phyloP scores from a whole-genome alignment of 2,329 filamentous ascomycete species.

The Ceratocystis cacaofunesta region DNA sequence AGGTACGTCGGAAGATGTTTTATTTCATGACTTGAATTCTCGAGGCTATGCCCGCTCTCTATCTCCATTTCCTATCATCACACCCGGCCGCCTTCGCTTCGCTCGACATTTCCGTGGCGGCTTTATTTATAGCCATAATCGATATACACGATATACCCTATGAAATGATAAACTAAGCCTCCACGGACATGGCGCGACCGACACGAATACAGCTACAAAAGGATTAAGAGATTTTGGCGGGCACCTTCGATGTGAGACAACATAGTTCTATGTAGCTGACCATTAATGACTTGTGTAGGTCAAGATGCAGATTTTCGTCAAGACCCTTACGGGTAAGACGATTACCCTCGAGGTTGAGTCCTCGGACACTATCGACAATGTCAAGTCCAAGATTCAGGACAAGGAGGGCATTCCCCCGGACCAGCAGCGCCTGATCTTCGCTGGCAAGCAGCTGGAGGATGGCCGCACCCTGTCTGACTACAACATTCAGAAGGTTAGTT shows the following conservation, averaged over 20 bases:
- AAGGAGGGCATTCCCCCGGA: slow-evolving; percentile 99
- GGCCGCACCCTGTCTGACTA: slow-evolving; percentile 98
- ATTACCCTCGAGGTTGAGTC: slow-evolving; percentile 99
- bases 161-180: neutral
- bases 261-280: slow-evolving; percentile 25
- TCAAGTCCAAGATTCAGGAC: slow-evolving; percentile 97
- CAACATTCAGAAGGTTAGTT: slow-evolving; percentile 98
- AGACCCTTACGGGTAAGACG: slow-evolving; percentile 96
- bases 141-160: neutral
- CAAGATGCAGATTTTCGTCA: slow-evolving; percentile 66
- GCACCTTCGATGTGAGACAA: slow-evolving; percentile 2
- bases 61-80: slow-evolving; percentile 10
- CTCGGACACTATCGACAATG: slow-evolving; percentile 99
- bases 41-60: slow-evolving; percentile 8
- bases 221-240: neutral
- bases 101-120: slow-evolving; percentile 7
- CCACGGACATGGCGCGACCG: neutral
- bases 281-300: slow-evolving; percentile 26
- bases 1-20: slow-evolving; percentile 45
- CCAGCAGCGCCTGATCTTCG: slow-evolving; percentile 99
- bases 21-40: slow-evolving; percentile 10
- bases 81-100: slow-evolving; percentile 4
- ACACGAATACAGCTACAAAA: neutral
- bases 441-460: slow-evolving; percentile 99
- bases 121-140: neutral